Conservation (phyloP, 345 rosid species). For the Gossypium anomalum region DNA sequence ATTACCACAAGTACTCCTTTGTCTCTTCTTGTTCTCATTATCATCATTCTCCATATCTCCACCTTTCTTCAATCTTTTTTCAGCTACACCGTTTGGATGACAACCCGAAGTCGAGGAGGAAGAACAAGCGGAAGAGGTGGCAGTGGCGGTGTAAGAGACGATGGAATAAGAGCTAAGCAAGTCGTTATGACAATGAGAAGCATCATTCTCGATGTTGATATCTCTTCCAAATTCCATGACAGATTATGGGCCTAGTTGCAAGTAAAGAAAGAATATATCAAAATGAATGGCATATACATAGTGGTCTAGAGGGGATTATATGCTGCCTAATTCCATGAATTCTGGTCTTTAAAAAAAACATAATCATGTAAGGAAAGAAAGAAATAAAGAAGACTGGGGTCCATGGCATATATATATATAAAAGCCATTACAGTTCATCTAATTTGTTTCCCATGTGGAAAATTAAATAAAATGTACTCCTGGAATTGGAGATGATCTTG, state of each 20-base stretch:
- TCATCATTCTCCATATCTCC: slow-evolving; percentile 22
- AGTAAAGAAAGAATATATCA: slow-evolving; percentile 23
- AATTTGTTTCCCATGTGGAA: slow-evolving; percentile 33
- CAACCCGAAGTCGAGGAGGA: slow-evolving; percentile 25
- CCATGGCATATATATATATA: slow-evolving; percentile 15
- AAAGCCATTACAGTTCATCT: slow-evolving; percentile 27
- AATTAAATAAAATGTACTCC: slow-evolving; percentile 6
- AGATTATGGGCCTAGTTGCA: slow-evolving; percentile 17
- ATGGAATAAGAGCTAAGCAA: slow-evolving; percentile 18
- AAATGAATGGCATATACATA: slow-evolving; percentile 26
- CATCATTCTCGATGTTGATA: slow-evolving; percentile 47
- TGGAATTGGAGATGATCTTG: background rate
- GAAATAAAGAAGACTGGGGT: slow-evolving; percentile 26
- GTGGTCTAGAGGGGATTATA: slow-evolving; percentile 18
- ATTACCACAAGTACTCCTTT: slow-evolving; percentile 16
- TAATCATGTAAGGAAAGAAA: slow-evolving; percentile 3
- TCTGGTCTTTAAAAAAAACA: background rate
- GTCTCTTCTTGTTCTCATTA: slow-evolving; percentile 23
- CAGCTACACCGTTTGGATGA: slow-evolving; percentile 2
- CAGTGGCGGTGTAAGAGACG: background rate
- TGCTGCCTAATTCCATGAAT: slow-evolving; percentile 24
- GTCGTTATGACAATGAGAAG: slow-evolving; percentile 24
- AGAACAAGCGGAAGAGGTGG: slow-evolving; percentile 24
- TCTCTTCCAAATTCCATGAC: slow-evolving; percentile 30
- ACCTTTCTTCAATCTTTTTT: slow-evolving; percentile 33